Base-by-base conservation (phyloP, 352 stramenopile genomes). In the Globisporangium acanthophoron region DNA sequence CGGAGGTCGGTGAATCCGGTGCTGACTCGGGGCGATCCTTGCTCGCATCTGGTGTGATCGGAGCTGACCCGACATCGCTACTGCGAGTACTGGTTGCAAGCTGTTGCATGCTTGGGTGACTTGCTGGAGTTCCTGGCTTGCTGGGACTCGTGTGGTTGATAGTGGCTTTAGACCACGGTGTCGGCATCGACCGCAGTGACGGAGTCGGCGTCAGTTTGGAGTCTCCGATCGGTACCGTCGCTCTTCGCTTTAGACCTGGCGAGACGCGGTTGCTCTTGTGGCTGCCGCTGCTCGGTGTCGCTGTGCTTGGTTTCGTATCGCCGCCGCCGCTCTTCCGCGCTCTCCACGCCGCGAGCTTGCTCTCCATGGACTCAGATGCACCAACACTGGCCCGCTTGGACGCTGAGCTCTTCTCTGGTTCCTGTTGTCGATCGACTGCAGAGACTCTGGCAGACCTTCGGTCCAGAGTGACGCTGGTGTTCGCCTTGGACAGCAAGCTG, bases 301-400 rank as follows among this genome's bases (percentile, higher is more conserved):
- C 6, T 27, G 16, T 13, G 54, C 12, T 24, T 18, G 21, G 3
- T 29, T 20, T 29, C n/a, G 29, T 44, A 15, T 40, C 6, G 5
- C 43, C 18, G 24, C 52, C 27, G 24, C 29, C 16, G 6, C 31
- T 55, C 48, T 55, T 65, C 33, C 49, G 31, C 16, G 54, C 43
- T 40, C 55, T 35, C 60, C 60, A 66, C 33, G 55, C 54, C 12
- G 55, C 40, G 1, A 66, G 54, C 18, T 41, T 61, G 29, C 29
- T 58, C 50, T 66, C 48, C 60, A 66, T 66, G n/a, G 55, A 46
- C 0, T 11, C 35, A 12, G 24, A 15, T 12, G 55, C 43, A 11
- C 43, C 18, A 9, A 6, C 43, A 27, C 13, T 24, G 18, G 43
- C 40, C 13, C 3, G 16, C 16, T 5, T 5, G 13, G 29, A 16